Percentiles rank a stretch among this genome's conserved stretches.
Conservation (phyloP, 2,329 filamentous ascomycete species). For the Cercospora janseana region DNA sequence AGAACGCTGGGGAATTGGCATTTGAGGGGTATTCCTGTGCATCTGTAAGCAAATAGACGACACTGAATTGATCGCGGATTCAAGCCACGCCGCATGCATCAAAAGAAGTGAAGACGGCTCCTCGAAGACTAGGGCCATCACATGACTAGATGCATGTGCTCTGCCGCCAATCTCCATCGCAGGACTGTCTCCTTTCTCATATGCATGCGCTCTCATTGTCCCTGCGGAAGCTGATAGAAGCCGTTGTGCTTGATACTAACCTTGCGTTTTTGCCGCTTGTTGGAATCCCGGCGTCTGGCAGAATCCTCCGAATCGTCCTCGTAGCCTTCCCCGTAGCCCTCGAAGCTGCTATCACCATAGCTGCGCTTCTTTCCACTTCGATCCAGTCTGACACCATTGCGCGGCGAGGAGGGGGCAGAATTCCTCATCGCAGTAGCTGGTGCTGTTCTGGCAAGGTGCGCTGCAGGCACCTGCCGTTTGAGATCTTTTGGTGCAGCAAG, state of each 20-base stretch:
- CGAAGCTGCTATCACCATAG: constrained; percentile 71
- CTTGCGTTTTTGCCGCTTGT: constrained; percentile 36
- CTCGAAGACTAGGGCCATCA: too few species aligned
- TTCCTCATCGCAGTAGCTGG: constrained; percentile 24
- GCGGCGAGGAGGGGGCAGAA: constrained; percentile 41
- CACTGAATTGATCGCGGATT: background rate
- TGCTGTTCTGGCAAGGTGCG: constrained; percentile 29
- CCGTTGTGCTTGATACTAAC: constrained; percentile 16
- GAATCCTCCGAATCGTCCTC: constrained; percentile 66
- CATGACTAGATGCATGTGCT: too few species aligned
- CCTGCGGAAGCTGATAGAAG: background rate
- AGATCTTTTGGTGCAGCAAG: constrained; percentile 11
- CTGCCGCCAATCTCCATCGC: background rate
- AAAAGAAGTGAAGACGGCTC: too few species aligned
- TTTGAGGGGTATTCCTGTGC: constrained; percentile 24
- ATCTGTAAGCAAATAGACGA: constrained; percentile 13
- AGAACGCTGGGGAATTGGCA: constrained; percentile 23
- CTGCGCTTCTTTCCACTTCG: constrained; percentile 69
- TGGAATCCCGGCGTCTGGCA: constrained; percentile 23
- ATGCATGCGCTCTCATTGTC: background rate
- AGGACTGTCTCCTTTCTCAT: background rate
- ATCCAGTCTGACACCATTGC: constrained; percentile 58
- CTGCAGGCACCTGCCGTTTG: constrained; percentile 26
- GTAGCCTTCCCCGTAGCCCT: constrained; percentile 71
- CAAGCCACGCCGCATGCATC: background rate